Conservation (phyloP, 768 basidiomycete genomes). For the Piloderma croceum region DNA sequence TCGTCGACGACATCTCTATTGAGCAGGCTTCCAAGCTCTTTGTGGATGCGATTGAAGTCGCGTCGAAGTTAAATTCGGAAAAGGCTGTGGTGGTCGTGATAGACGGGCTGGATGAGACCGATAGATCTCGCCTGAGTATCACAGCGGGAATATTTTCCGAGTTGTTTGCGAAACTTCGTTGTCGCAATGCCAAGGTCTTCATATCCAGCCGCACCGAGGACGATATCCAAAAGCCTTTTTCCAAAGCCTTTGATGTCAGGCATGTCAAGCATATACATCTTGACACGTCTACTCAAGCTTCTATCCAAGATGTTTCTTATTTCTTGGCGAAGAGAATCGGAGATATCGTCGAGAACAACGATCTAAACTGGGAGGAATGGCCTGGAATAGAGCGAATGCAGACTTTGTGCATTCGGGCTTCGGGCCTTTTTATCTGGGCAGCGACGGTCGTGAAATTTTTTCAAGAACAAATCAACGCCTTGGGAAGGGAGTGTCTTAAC, state of each 20-base stretch:
- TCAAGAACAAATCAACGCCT: not conserved
- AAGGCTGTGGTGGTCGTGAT: not conserved
- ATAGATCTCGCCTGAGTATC: not conserved
- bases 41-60: not conserved
- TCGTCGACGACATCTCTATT: not conserved
- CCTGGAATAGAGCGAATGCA: not conserved
- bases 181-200: not conserved
- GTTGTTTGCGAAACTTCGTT: not conserved
- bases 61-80: not conserved
- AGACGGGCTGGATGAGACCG: not conserved
- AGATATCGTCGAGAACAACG: not conserved
- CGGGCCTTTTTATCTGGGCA: not conserved
- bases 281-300: not conserved
- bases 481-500: not conserved
- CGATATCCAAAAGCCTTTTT: not conserved
- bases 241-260: not conserved
- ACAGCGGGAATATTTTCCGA: not conserved
- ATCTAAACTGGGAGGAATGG: not conserved
- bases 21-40: not conserved
- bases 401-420: not conserved
- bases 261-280: not conserved
- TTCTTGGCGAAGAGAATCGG: not conserved
- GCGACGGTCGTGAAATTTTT: not conserved
- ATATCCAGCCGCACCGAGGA: not conserved
- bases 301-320: not conserved